A percentile compares a stretch with the other conserved stretches of the same genome.
These are phyloP conservation scores for Venturiaceae sp. DNA, from an alignment of 2,329 filamentous ascomycete species.

Conservation along the genomic window DNA sequence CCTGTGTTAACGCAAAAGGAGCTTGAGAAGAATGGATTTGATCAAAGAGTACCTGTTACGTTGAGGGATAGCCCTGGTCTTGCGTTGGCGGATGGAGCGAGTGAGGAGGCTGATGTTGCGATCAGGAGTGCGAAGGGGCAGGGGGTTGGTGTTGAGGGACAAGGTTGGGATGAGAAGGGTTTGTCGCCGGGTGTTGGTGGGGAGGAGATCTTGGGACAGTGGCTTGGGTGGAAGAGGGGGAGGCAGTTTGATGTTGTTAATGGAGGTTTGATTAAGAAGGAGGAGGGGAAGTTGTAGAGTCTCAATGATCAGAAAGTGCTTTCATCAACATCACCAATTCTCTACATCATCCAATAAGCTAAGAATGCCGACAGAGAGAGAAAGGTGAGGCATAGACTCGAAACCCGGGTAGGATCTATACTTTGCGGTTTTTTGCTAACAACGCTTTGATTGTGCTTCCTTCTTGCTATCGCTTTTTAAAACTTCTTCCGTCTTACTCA, in stretches of 20 bases:
- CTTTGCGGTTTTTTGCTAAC: too few relatives aligned
- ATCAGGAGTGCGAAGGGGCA: conserved; percentile 42
- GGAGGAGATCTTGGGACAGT: conserved; percentile 55
- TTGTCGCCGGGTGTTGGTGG: conserved; percentile 63
- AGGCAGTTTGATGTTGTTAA: conserved; percentile 57
- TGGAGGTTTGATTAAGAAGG: conserved; percentile 49
- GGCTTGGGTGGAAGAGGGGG: conserved; percentile 70
- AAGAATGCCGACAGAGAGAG: too few relatives aligned
- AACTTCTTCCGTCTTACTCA: too few relatives aligned
- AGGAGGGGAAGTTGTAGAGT: conserved; percentile 11
- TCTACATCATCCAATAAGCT: too few relatives aligned
- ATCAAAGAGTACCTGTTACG: conserved; percentile 62
- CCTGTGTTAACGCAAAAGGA: conserved; percentile 72
- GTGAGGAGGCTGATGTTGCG: conserved; percentile 20
- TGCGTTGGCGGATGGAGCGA: conserved; percentile 44
- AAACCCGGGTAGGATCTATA: too few relatives aligned
- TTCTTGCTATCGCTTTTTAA: too few relatives aligned
- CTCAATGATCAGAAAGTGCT: too few relatives aligned
- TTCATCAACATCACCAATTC: too few relatives aligned
- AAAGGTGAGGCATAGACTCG: too few relatives aligned
- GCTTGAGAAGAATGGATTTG: conserved; percentile 53
- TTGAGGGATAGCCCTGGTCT: conserved; percentile 60
- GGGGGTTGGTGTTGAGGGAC: conserved; percentile 54
- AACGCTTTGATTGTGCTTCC: too few relatives aligned
- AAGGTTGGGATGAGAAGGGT: conserved; percentile 53